Evolutionary conservation across 2,329 filamentous ascomycete species (phyloP), one percentile per base, ranked within the genome.

Genomic region (Aspergillus sp.): DNA sequence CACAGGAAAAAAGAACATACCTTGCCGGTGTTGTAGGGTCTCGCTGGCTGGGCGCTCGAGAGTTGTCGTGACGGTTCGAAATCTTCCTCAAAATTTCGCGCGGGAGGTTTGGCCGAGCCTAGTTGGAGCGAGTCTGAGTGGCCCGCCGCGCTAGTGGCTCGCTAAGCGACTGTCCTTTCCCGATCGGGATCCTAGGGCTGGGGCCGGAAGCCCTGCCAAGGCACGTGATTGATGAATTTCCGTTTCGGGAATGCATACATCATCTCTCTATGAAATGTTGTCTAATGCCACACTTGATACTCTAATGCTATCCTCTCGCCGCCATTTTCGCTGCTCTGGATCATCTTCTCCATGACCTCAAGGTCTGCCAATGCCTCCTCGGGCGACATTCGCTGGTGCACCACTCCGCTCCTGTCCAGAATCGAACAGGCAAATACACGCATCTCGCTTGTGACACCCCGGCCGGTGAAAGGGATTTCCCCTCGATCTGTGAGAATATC

Each of bases 291-390:
- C 15, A 43, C 51, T 51, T 66, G 63, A 46, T 60, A 46, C 22
- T 56, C 46, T 39, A 67, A 48, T 30, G 45, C 22, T 48, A 58
- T 49, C 41, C 43, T 57, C 48, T 59, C 59, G 3, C 64, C 64
- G 13, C 60, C 47, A 33, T 46, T 47, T 55, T 69, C 62, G 6
- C 64, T 60, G 50, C 65, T 67, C 30, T 49, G 51, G 44, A 68
- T 52, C 51, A 68, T 63, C 48, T 55, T 59, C 49, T 68, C 65
- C 53, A 76, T 58, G 30, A 80, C 54, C 55, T 77, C 70, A 46
- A 81, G 54, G 64, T 81, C 78, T 13, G 64, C 69, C 58, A 80
- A 55, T 17, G 77, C 77, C 62, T 81, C 74, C 55, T 78, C 69
- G 2, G 76, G 73, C 10, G 65, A 69, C 58, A 78, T 19, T 5